Evolutionary conservation across 441 rosid genomes (phyloP).

Genomic region (Brassica hybrid): DNA sequence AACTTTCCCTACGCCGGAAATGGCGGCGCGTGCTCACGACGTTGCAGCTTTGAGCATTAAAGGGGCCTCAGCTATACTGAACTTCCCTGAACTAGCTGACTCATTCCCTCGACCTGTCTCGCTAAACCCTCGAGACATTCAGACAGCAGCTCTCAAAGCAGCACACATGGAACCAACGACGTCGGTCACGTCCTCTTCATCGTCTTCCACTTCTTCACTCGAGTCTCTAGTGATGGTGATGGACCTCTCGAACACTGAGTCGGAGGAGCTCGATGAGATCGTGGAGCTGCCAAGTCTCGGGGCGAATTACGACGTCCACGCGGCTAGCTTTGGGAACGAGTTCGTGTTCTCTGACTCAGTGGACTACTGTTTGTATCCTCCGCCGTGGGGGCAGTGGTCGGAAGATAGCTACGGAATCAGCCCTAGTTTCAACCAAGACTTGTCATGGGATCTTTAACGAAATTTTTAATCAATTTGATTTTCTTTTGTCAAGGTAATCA

Average conservation of each 20-base stretch:
- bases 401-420: slow-evolving; percentile 42
- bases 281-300: slow-evolving; percentile 74
- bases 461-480: neutral
- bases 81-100: slow-evolving; percentile 62
- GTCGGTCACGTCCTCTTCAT: slow-evolving; percentile 23
- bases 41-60: slow-evolving; percentile 60
- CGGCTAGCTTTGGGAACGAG: slow-evolving; percentile 40
- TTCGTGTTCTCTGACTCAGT: slow-evolving; percentile 52
- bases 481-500: neutral
- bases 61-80: slow-evolving; percentile 68
- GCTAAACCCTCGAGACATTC: slow-evolving; percentile 63
- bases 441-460: slow-evolving; percentile 34
- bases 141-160: slow-evolving; percentile 72
- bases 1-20: slow-evolving; percentile 80
- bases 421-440: slow-evolving; percentile 29
- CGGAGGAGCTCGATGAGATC: slow-evolving; percentile 63
- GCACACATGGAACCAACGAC: slow-evolving; percentile 51
- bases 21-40: slow-evolving; percentile 96
- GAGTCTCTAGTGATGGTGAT: slow-evolving; percentile 40
- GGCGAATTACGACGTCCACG: slow-evolving; percentile 48
- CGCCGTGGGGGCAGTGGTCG: slow-evolving; percentile 48
- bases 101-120: slow-evolving; percentile 67
- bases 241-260: slow-evolving; percentile 42
- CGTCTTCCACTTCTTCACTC: slow-evolving; percentile 31
- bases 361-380: slow-evolving; percentile 59